Evolutionary conservation across 352 stramenopile species (phyloP).

Genomic region (Phytophthora syringae): DNA sequence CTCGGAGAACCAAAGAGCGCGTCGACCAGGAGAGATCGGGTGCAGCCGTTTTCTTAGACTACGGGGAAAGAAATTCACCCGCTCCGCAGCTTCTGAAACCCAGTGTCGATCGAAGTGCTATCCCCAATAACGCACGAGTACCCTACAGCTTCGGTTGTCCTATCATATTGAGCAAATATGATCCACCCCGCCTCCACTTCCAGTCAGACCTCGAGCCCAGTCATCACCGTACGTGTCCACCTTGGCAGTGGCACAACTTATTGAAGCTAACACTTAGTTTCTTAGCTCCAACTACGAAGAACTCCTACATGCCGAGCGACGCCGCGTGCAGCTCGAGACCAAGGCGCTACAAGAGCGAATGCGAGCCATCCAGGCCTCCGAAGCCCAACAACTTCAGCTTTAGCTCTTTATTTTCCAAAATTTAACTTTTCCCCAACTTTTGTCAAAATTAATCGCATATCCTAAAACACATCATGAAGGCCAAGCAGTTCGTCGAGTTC

Average conservation of each 20-base stretch:
- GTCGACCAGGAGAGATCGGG: slow-evolving; percentile 47
- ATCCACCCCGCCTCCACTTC: neutral
- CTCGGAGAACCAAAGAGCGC: slow-evolving; percentile 58
- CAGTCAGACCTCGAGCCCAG: slow-evolving; percentile 4
- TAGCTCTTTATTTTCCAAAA: too few relatives aligned
- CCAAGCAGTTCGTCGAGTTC: slow-evolving; percentile 62
- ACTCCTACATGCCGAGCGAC: slow-evolving; percentile 48
- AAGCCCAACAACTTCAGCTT: slow-evolving; percentile 15
- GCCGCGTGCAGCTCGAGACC: slow-evolving; percentile 52
- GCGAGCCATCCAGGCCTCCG: slow-evolving; percentile 36
- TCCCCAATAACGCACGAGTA: neutral
- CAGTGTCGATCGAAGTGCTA: neutral
- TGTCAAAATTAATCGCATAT: too few relatives aligned
- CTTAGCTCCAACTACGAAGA: slow-evolving; percentile 46
- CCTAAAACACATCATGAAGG: slow-evolving; percentile 36
- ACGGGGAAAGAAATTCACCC: neutral
- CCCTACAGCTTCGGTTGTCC: neutral
- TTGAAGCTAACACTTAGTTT: neutral
- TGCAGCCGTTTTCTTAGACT: slow-evolving; percentile 36
- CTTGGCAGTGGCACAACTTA: neutral
- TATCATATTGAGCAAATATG: neutral
- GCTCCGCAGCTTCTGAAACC: neutral
- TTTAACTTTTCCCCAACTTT: too few relatives aligned
- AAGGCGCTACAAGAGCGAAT: slow-evolving; percentile 66
- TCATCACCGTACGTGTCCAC: slow-evolving; percentile 21